Evolutionary conservation across 179 eudicot genomes (phyloP).

Genomic region (Sideroxylon spinosum): DNA sequence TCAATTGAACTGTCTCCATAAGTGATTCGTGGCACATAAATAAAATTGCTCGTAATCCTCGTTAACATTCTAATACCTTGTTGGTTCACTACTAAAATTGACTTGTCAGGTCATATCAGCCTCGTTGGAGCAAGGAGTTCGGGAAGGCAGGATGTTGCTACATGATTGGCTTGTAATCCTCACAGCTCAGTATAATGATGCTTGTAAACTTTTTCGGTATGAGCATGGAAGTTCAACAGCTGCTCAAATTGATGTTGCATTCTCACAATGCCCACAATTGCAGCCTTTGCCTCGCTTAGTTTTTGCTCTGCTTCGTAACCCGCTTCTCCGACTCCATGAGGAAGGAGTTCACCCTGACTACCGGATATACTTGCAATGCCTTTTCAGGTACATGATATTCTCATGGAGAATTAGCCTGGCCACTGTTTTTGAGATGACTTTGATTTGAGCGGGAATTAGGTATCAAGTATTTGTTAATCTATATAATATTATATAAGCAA

Average conservation of each 20-base stretch:
- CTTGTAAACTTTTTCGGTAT: constrained; percentile 58
- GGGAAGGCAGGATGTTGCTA: constrained; percentile 86
- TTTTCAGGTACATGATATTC: constrained; percentile 60
- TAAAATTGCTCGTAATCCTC: neutral
- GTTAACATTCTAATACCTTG: neutral
- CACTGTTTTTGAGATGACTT: neutral
- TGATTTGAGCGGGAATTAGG: neutral
- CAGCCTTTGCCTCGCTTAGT: constrained; percentile 87
- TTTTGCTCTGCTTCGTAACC: constrained; percentile 89
- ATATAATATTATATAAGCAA: too few relatives aligned
- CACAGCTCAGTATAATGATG: constrained; percentile 82
- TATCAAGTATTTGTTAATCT: neutral
- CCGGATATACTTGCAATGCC: constrained; percentile 89
- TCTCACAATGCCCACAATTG: constrained; percentile 86
- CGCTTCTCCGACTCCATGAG: constrained; percentile 93
- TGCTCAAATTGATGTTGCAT: constrained; percentile 65
- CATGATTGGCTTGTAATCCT: constrained; percentile 99
- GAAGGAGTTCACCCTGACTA: constrained; percentile 97
- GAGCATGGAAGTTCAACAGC: constrained; percentile 47
- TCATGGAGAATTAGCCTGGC: neutral
- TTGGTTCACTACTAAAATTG: neutral
- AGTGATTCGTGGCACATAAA: neutral
- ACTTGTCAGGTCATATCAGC: constrained; percentile 75
- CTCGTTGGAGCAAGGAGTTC: constrained; percentile 87
- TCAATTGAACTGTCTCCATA: neutral